Evolutionary conservation across 2,329 filamentous ascomycete genomes (phyloP).

Genomic region (Pseudopithomyces chartarum): DNA sequence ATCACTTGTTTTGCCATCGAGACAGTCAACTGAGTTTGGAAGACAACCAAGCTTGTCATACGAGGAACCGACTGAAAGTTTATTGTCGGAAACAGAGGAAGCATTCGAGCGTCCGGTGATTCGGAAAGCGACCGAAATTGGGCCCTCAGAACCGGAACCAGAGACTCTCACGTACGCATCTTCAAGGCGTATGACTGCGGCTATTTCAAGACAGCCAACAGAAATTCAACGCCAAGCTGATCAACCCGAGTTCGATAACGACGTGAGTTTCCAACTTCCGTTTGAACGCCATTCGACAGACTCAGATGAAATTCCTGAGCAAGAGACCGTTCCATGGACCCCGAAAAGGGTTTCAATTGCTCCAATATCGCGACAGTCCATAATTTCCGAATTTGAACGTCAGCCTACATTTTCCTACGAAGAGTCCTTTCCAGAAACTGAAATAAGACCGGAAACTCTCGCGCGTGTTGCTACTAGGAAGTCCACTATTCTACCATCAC

Average conservation of each 20-base stretch:
- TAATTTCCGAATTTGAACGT: not conserved
- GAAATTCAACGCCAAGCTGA: not conserved
- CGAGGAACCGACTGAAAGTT: not conserved
- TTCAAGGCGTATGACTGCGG: not conserved
- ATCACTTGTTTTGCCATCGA: not conserved
- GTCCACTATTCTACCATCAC: not conserved
- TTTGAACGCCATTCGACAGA: not conserved
- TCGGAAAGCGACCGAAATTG: not conserved
- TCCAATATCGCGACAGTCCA: not conserved
- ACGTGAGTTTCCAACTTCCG: constrained; percentile 1
- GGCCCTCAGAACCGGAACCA: not conserved
- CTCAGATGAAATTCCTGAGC: not conserved
- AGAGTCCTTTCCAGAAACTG: not conserved
- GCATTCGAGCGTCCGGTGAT: not conserved
- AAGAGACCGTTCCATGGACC: not conserved
- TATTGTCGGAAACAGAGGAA: not conserved
- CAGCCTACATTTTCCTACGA: not conserved
- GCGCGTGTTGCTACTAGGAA: not conserved
- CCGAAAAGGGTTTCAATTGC: not conserved
- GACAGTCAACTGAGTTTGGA: not conserved
- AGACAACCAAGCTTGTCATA: not conserved
- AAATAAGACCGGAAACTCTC: not conserved
- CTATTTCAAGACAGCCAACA: not conserved
- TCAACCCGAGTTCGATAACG: not conserved
- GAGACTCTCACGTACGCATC: not conserved